Percentiles rank a stretch among this genome's conserved stretches.
These are phyloP conservation scores for Pseudoscleropodium purum DNA, from an alignment of 225 moss, liverwort and hornwort species.

Conservation along the genomic window DNA sequence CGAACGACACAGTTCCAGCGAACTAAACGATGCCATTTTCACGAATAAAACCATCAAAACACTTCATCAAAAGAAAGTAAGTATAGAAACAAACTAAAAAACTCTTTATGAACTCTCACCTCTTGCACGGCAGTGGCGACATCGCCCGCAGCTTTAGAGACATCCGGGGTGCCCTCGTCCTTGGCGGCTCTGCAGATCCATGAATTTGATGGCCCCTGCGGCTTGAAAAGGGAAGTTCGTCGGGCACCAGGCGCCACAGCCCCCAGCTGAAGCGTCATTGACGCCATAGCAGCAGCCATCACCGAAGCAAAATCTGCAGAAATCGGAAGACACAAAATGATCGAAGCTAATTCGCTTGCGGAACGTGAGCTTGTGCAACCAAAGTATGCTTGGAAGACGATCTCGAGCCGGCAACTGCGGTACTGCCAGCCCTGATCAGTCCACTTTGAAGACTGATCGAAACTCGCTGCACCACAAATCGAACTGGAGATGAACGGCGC, in stretches of 20 bases:
- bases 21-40: background rate
- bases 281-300: constrained; percentile 6
- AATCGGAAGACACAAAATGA: background rate
- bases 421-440: background rate
- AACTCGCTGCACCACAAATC: background rate
- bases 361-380: background rate
- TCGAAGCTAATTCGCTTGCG: background rate
- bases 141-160: background rate
- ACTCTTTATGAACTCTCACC: background rate
- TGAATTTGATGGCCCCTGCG: background rate
- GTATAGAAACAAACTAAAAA: background rate
- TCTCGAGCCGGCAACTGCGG: background rate
- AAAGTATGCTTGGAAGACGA: background rate
- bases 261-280: background rate
- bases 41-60: background rate
- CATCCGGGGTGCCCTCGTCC: background rate
- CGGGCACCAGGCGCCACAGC: background rate
- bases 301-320: background rate
- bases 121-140: constrained; percentile 18
- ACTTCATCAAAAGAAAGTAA: background rate
- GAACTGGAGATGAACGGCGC: constrained; percentile 11
- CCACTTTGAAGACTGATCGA: constrained; percentile 1
- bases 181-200: background rate
- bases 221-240: background rate
- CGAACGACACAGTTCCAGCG: too few relatives aligned